phyloP scores from a whole-genome alignment of 345 rosid genomes.

The Salix exigua region DNA sequence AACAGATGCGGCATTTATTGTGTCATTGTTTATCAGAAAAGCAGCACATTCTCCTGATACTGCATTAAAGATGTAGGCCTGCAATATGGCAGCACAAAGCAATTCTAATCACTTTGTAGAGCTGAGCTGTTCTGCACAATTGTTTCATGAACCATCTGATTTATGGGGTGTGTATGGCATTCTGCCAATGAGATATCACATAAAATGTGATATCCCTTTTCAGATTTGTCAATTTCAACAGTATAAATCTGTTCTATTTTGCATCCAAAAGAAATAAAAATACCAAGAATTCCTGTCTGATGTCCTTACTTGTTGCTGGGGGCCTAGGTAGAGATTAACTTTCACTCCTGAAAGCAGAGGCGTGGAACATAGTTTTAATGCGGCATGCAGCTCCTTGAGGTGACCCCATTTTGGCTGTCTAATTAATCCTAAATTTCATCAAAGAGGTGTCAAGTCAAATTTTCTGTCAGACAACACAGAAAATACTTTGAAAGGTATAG shows the following conservation, averaged over 20 bases:
- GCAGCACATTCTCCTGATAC: slow-evolving; percentile 51
- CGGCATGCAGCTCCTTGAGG: slow-evolving; percentile 64
- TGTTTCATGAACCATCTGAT: too few relatives aligned
- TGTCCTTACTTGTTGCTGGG: slow-evolving; percentile 52
- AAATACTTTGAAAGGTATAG: neutral
- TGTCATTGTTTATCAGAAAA: slow-evolving; percentile 56
- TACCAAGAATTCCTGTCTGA: neutral
- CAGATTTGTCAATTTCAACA: too few relatives aligned
- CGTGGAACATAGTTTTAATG: slow-evolving; percentile 50
- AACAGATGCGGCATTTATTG: slow-evolving; percentile 25
- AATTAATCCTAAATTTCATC: slow-evolving; percentile 42
- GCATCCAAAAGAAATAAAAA: neutral
- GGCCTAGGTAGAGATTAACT: slow-evolving; percentile 36
- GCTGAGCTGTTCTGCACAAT: too few relatives aligned
- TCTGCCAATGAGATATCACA: too few relatives aligned
- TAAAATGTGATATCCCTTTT: too few relatives aligned
- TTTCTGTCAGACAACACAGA: neutral
- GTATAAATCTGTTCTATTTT: too few relatives aligned
- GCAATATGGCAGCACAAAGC: neutral
- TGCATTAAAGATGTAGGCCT: slow-evolving; percentile 62
- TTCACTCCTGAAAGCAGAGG: slow-evolving; percentile 52
- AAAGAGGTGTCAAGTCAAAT: neutral
- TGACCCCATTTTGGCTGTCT: slow-evolving; percentile 84
- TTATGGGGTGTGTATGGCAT: too few relatives aligned
- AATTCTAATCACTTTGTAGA: too few relatives aligned